Base-by-base conservation (phyloP, 768 basidiomycete species). In the Hericium erinaceus region DNA sequence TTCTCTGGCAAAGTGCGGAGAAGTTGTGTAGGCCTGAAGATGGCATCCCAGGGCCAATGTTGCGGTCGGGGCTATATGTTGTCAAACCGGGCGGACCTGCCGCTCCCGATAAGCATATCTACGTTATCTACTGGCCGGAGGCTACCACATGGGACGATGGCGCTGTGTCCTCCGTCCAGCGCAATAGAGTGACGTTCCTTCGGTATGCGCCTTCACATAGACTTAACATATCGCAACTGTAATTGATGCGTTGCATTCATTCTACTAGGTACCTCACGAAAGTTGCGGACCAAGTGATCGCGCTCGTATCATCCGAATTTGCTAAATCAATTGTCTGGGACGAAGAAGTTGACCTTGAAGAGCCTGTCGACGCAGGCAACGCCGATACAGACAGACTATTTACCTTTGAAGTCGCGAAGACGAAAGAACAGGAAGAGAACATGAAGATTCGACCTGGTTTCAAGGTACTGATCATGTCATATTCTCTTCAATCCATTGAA, bases 191-290 rank as follows among this genome's bases (percentile, higher is more conserved):
- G 3, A 81, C 82, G 0, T 85, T 85, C 61, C 83, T 85, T 80
- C 69, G 83, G 83, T 80, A 67, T 40, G 68, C 57, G 24, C 13
- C 48, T 48, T 28, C 18, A 4, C 28, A 7, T 18, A 3, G 12
- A 26, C 10, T 15, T 13, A 41, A 22, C 26, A 13, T 20, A 6
- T 13, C 26, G 26, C 26, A 26, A 3, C 26, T 26, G 26, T 26
- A 3, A 26, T 3, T 26, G 26, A 26, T 26, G 26, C 4, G 48
- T 40, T 18, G 18, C n/a, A n/a, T n/a, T n/a, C n/a, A n/a, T n/a
- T n/a, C n/a, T n/a, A n/a, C n/a, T 39, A 84, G 84, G 50, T 85
- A 85, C 60, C 75, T 85, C 12, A 81, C 75, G 1, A 81, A 82
- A 67, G 72, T 84, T 39, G 69, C 77, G 13, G 82, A 85, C 59